Conservation (phyloP, 2,329 filamentous ascomycete species). For the Calonectria honghensis region DNA sequence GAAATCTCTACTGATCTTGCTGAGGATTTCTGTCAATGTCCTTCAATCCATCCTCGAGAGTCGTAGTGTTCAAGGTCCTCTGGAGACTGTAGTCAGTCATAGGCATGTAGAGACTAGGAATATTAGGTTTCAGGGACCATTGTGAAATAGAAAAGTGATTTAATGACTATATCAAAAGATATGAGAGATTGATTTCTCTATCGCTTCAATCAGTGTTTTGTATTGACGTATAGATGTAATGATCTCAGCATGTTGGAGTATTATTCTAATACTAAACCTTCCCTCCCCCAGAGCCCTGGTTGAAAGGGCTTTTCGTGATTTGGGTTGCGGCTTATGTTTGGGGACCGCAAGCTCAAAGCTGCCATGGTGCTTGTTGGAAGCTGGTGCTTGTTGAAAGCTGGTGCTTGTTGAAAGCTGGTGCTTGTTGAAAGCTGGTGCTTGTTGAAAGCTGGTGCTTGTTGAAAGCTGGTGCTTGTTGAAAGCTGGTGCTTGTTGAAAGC, state of each 20-base stretch:
- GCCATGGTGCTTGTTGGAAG: background rate
- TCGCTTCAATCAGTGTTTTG: background rate
- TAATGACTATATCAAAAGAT: background rate
- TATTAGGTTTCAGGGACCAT: too few relatives aligned
- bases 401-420: conserved; percentile 1
- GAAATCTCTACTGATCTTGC: too few relatives aligned
- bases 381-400: background rate
- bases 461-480: conserved; percentile 3
- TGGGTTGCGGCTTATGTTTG: too few relatives aligned
- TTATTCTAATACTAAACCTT: conserved; percentile 10
- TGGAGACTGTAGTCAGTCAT: too few relatives aligned
- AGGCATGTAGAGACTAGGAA: too few relatives aligned
- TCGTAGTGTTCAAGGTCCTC: too few relatives aligned
- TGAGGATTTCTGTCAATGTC: too few relatives aligned
- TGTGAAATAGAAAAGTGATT: background rate
- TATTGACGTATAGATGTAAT: background rate
- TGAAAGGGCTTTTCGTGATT: background rate
- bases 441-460: background rate
- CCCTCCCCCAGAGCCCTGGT: background rate
- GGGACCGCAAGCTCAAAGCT: background rate
- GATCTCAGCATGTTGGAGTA: background rate
- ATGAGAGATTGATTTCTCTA: background rate
- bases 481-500: background rate
- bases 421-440: background rate
- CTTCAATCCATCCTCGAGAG: too few relatives aligned